These are phyloP conservation scores for Orbilia ellipsospora DNA, from an alignment of 2,329 filamentous ascomycete species.

Conservation along the genomic window DNA sequence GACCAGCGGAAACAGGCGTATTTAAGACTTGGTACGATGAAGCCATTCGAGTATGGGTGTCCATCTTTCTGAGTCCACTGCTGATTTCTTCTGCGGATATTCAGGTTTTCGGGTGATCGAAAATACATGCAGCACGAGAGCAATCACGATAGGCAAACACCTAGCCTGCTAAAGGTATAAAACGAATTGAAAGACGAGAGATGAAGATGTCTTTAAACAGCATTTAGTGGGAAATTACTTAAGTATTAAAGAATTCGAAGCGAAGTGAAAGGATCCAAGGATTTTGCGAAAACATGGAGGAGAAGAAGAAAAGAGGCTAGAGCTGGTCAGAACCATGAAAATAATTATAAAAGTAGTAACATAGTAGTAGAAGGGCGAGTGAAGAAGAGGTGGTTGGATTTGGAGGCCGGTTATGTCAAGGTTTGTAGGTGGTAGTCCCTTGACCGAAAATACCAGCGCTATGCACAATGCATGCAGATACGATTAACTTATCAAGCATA, in stretches of 20 bases:
- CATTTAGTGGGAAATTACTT: constrained; percentile 14
- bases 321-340: constrained; percentile 28
- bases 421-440: constrained; percentile 44
- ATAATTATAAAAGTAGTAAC: constrained; percentile 10
- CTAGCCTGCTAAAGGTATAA: constrained; percentile 34
- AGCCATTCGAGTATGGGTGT: constrained; percentile 44
- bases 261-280: constrained; percentile 8
- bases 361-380: too few species aligned
- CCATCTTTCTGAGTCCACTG: constrained; percentile 30
- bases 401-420: constrained; percentile 44
- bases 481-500: constrained; percentile 40
- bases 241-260: constrained; percentile 21
- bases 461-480: constrained; percentile 29
- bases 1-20: constrained; percentile 37
- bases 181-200: constrained; percentile 19
- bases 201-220: constrained; percentile 15
- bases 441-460: constrained; percentile 22
- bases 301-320: constrained; percentile 27
- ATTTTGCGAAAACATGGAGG: constrained; percentile 22
- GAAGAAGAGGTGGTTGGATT: constrained; percentile 52
- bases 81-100: constrained; percentile 14
- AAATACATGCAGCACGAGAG: constrained; percentile 33
- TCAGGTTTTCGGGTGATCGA: constrained; percentile 10
- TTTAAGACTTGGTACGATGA: constrained; percentile 46
- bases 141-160: constrained; percentile 27